phyloP scores from a whole-genome alignment of 2,329 filamentous ascomycete species.

The Colletotrichum melonis region DNA sequence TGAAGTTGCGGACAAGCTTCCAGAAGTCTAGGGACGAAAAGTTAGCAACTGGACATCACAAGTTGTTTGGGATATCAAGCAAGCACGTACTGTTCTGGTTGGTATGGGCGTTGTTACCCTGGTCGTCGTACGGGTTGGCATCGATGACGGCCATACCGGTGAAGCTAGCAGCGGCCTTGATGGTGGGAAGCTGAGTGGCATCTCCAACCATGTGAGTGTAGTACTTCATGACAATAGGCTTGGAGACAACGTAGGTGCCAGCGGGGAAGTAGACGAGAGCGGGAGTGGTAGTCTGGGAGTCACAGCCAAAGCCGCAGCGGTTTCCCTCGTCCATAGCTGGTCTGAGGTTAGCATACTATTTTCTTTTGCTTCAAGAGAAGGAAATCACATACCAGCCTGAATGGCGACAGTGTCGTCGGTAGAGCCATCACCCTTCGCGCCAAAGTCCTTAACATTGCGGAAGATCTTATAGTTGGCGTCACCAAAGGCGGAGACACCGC shows the following conservation, averaged over 20 bases:
- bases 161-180: slow-evolving; percentile 81
- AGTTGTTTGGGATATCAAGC: no score
- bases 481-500: slow-evolving; percentile 75
- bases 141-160: slow-evolving; percentile 90
- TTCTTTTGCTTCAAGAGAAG: no score
- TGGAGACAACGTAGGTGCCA: slow-evolving; percentile 85
- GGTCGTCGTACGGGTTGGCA: slow-evolving; percentile 81
- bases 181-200: slow-evolving; percentile 74
- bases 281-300: slow-evolving; percentile 85
- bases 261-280: slow-evolving; percentile 93
- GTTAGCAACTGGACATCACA: slow-evolving; percentile 45
- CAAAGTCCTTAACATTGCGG: slow-evolving; percentile 82
- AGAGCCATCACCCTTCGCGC: slow-evolving; percentile 73
- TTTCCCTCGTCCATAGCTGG: slow-evolving; percentile 75
- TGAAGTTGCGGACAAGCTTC: slow-evolving; percentile 84
- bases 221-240: slow-evolving; percentile 86
- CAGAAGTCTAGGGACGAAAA: slow-evolving; percentile 69
- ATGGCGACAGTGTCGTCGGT: slow-evolving; percentile 92
- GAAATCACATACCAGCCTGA: slow-evolving; percentile 67
- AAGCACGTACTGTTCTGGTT: slow-evolving; percentile 68
- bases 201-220: slow-evolving; percentile 95
- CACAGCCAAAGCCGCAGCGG: slow-evolving; percentile 84
- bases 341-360: not conserved
- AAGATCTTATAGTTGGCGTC: slow-evolving; percentile 74
- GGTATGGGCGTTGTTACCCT: slow-evolving; percentile 79